phyloP scores from a whole-genome alignment of 169 alveolate species.

The Cryptosporidium xiaoi region DNA sequence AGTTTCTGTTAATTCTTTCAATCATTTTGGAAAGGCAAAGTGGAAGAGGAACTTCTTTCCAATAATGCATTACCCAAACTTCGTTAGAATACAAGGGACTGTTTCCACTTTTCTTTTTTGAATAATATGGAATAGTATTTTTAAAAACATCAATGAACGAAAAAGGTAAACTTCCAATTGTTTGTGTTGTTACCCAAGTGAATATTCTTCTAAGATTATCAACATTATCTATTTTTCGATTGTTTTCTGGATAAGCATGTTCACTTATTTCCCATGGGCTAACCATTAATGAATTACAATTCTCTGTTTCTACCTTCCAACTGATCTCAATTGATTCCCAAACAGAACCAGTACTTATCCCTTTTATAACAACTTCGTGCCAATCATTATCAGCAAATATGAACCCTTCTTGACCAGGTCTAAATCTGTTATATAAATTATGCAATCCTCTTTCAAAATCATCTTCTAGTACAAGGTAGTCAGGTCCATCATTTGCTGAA shows the following conservation, averaged over 20 bases:
- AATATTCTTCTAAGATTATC: constrained; percentile 42
- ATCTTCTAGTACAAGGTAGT: constrained; percentile 42
- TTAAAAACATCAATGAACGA: constrained; percentile 50
- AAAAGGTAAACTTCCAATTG: constrained; percentile 5
- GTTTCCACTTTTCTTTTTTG: constrained; percentile 9
- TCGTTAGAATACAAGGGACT: constrained; percentile 62
- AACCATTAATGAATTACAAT: constrained; percentile 23
- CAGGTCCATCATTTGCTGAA: constrained; percentile 55
- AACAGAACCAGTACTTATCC: constrained; percentile 7
- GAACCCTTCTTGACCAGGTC: constrained; percentile 16
- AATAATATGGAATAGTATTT: constrained; percentile 46
- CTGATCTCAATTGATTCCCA: constrained; percentile 55
- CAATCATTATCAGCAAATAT: constrained; percentile 30
- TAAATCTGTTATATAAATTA: constrained; percentile 12
- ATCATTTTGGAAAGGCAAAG: constrained; percentile 75
- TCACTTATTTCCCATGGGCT: constrained; percentile 71
- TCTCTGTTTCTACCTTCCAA: constrained; percentile 22
- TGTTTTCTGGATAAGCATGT: constrained; percentile 17
- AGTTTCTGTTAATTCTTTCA: constrained; percentile 74
- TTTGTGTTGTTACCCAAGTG: constrained; percentile 32
- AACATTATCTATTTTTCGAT: constrained; percentile 1
- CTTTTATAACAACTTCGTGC: constrained; percentile 53
- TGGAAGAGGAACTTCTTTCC: constrained; percentile 79
- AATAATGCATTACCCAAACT: constrained; percentile 77
- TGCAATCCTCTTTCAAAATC: constrained; percentile 59